Evolutionary conservation across 768 basidiomycete species (phyloP), one percentile per base, ranked within the genome.

Genomic region (Nevesoporus exiguus): DNA sequence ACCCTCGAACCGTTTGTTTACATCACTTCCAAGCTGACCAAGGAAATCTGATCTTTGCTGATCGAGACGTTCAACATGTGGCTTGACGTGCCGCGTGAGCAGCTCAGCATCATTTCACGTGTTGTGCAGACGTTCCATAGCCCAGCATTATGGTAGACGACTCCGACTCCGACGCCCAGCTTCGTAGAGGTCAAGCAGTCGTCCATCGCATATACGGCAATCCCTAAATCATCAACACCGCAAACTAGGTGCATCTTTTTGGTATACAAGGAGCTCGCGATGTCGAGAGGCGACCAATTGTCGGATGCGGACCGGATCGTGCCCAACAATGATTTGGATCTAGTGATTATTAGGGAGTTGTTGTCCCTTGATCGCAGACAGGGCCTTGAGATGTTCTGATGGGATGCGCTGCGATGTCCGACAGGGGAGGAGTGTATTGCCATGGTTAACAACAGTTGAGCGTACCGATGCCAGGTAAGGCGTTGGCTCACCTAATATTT

Each of bases 191-290:
- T 2, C 78, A 82, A 29, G 96, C 95, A 79, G 64, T 95, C 22
- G 84, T 92, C 0, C 95, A 99, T 74, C 92, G 91, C 74, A 96
- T 99, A 60, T 99, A 96, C 62, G 96, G 96, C 2, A 74, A 97
- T 3, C 93, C 96, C 0, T 95, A 98, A 66, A 97, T 96, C 0
- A 94, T 99, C 74, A 99, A 99, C 68, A 85, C 88, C 0, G 96
- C 96, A 0, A 98, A 97, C 66, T 98, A 98, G 60, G 93, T 94
- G 27, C 98, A 96, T 67, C n/a, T 99, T 98, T 65, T 81, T 93
- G 40, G 96, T 94, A 0, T 94, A 87, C 67, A 81, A 93, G 60
- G 90, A 96, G 59, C 79, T 98, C 1, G 57, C 69, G 0, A 58
- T 47, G 25, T 29, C 71, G 22, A 62, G 69, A 9, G 43, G 34